Percentiles rank a stretch among this genome's conserved stretches.
Conservation (phyloP, 2,329 filamentous ascomycete species). For the Penicillium sp. region DNA sequence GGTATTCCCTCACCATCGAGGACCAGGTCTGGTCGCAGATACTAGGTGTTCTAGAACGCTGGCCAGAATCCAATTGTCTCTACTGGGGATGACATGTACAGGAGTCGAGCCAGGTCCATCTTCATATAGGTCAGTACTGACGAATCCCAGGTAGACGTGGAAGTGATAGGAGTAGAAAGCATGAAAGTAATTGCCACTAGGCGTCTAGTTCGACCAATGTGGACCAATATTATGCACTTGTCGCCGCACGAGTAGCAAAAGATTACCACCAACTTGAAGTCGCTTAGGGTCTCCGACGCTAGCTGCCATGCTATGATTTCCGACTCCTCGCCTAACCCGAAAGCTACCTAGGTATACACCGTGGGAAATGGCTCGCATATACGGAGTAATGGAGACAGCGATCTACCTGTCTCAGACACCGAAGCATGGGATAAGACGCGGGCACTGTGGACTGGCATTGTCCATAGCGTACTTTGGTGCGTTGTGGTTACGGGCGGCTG, state of each 20-base stretch:
- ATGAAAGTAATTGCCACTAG: no score
- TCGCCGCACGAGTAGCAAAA: slow-evolving; percentile 15
- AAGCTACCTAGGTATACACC: background rate
- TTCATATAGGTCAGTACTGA: slow-evolving; percentile 23
- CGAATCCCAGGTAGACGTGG: background rate
- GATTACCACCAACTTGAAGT: slow-evolving; percentile 5
- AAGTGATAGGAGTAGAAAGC: background rate
- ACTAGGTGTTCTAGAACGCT: slow-evolving; percentile 15
- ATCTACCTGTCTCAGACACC: slow-evolving; percentile 23
- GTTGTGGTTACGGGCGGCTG: slow-evolving; percentile 28
- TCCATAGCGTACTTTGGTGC: slow-evolving; percentile 25
- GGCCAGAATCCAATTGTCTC: slow-evolving; percentile 20
- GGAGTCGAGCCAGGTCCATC: slow-evolving; percentile 22
- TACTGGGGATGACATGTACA: slow-evolving; percentile 29
- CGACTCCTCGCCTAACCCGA: slow-evolving; percentile 20
- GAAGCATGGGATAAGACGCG: slow-evolving; percentile 20
- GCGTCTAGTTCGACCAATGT: slow-evolving; percentile 15
- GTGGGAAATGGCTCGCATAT: slow-evolving; percentile 21
- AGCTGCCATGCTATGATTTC: slow-evolving; percentile 20
- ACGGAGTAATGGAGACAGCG: slow-evolving; percentile 21
- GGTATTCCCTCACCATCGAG: slow-evolving; percentile 51
- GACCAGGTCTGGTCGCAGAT: slow-evolving; percentile 18
- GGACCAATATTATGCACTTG: slow-evolving; percentile 18
- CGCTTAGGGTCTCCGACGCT: slow-evolving; percentile 12
- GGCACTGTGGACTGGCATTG: slow-evolving; percentile 23